Evolutionary conservation across 805 yeast genomes (phyloP), one percentile per base, ranked within the genome.

Genomic region (Myxozyma monticola): DNA sequence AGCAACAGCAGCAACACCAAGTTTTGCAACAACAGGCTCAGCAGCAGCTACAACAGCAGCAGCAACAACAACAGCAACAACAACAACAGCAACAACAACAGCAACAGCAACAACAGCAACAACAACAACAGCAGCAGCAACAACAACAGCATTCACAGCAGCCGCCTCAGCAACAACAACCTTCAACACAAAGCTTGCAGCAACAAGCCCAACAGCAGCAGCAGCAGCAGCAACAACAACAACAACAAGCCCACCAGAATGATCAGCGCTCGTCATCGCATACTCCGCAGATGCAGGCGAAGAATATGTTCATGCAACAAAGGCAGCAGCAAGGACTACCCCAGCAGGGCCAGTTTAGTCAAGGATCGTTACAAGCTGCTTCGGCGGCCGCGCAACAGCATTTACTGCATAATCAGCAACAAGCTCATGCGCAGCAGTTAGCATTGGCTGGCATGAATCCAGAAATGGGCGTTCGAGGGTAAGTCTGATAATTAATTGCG

Each of bases 401-500:
- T 30, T 5, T 48, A 28, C 51, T 34, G 38, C 55, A 40, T 41
- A 56, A 44, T n/a, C 54, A 43, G 44, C 53, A 43, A 26, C 42
- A 38, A 18, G 51, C 43, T 34, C 55, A 51, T 36, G 52, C 54
- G 34, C 42, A 31, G 15, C 55, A 42, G 26, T 45, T 28, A 17
- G 35, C 33, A 14, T 36, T 28, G 20, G 38, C 42, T n/a, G 54
- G 31, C 22, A 33, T 41, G 37, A 41, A 31, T 18, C 25, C 29
- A 24, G 33, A 21, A 2, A 22, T 29, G 5, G 28, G 24, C 4
- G 18, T 21, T 14, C 41, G 45, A 38, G 37, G 41, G 40, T 34
- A 38, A n/a, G 40, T n/a, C n/a, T n/a, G n/a, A n/a, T n/a, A n/a
- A n/a, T n/a, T n/a, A n/a, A n/a, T n/a, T n/a, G n/a, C n/a, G n/a